Evolutionary conservation across 768 basidiomycete genomes (phyloP).

Genomic region (Boletus patriciae): DNA sequence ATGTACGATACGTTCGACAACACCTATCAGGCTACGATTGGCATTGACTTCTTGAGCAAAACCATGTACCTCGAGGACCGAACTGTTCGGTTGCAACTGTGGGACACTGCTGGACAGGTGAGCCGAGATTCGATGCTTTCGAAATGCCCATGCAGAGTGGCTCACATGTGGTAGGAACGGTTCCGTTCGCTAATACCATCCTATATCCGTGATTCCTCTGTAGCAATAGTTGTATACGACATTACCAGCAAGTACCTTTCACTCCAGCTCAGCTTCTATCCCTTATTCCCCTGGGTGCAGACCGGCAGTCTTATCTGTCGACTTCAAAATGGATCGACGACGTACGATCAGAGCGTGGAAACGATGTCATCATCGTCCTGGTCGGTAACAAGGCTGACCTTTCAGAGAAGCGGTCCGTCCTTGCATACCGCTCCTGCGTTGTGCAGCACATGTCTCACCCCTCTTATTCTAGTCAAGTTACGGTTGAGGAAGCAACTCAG

Average conservation of each 20-base stretch:
- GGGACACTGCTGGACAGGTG: constrained; percentile 98
- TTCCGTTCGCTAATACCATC: constrained; percentile 97
- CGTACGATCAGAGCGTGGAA: constrained; percentile 94
- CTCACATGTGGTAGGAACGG: constrained; percentile 64
- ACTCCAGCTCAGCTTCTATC: constrained; percentile 1
- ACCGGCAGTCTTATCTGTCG: constrained; percentile 96
- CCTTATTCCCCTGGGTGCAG: constrained; percentile 41
- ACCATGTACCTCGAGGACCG: constrained; percentile 99
- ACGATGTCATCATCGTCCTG: constrained; percentile 96
- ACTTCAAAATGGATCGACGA: constrained; percentile 99
- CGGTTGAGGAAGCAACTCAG: constrained; percentile 92
- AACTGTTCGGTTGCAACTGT: constrained; percentile 94
- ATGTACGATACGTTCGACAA: constrained; percentile 99
- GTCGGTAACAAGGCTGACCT: constrained; percentile 99
- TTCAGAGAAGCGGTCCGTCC: constrained; percentile 90
- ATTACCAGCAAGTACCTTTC: constrained; percentile 78
- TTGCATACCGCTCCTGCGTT: not conserved
- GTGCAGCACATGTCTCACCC: constrained; percentile 3
- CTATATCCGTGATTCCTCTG: constrained; percentile 98
- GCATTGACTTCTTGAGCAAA: constrained; percentile 99
- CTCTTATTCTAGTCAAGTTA: constrained; percentile 81
- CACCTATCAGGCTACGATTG: constrained; percentile 96
- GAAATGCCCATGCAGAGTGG: constrained; percentile 2
- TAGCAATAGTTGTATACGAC: constrained; percentile 98
- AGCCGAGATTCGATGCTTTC: constrained; percentile 14